Evolutionary conservation across 2,329 filamentous ascomycete genomes (phyloP).

Genomic region (Penicillium sp.): DNA sequence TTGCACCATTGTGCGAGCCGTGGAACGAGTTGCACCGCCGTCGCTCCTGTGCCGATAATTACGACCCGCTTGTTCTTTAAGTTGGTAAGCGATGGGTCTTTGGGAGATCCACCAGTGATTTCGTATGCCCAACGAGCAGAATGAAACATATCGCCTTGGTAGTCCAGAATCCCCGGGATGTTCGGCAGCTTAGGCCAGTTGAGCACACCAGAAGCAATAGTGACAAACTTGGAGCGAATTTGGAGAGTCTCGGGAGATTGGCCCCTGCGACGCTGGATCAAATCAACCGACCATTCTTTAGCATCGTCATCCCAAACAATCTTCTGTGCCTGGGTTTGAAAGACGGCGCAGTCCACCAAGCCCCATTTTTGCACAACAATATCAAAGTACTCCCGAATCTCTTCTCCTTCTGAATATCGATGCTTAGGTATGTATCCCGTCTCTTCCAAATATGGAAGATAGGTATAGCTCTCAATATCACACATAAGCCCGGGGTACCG

Average conservation of each 20-base stretch:
- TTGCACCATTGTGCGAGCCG: constrained; percentile 39
- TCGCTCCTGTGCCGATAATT: constrained; percentile 12
- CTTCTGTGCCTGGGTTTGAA: neutral
- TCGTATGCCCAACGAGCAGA: constrained; percentile 41
- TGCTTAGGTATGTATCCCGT: constrained; percentile 59
- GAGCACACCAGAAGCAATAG: neutral
- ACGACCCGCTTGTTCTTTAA: constrained; percentile 8
- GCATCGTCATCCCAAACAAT: constrained; percentile 7
- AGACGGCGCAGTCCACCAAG: neutral
- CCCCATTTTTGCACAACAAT: constrained; percentile 1
- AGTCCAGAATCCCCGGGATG: constrained; percentile 31
- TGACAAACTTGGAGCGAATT: neutral
- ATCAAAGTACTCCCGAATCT: constrained; percentile 24
- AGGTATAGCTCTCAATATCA: constrained; percentile 62
- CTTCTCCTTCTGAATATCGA: constrained; percentile 47
- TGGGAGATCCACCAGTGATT: constrained; percentile 38
- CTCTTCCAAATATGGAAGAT: constrained; percentile 62
- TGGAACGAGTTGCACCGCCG: constrained; percentile 14
- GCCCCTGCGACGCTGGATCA: neutral
- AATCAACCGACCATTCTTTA: constrained; percentile 5
- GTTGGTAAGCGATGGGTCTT: neutral
- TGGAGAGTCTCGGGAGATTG: neutral
- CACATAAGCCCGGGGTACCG: constrained; percentile 52
- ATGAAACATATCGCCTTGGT: constrained; percentile 43
- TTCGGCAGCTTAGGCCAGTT: constrained; percentile 1